phyloP scores from a whole-genome alignment of 2,329 filamentous ascomycete genomes.

The Aureobasidium sp. region DNA sequence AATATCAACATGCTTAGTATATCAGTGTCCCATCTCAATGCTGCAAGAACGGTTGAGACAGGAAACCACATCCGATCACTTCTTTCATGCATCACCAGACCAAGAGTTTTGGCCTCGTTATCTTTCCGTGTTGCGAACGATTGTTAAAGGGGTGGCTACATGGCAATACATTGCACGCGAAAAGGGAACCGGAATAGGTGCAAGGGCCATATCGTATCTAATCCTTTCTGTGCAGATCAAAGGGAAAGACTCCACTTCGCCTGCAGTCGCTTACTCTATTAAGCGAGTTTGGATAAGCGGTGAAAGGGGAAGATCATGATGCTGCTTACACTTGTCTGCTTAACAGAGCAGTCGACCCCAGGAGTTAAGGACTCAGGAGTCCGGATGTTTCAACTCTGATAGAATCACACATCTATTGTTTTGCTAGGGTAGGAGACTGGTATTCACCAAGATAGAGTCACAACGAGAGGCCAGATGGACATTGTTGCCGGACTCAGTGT shows the following conservation, averaged over 20 bases:
- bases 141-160: background rate
- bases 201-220: background rate
- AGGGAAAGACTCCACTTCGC: background rate
- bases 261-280: background rate
- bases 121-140: background rate
- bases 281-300: background rate
- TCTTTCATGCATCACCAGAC: background rate
- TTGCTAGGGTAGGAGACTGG: background rate
- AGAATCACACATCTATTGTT: too few relatives aligned
- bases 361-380: background rate
- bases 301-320: background rate
- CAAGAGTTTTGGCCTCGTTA: background rate
- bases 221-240: background rate
- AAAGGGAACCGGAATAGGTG: background rate
- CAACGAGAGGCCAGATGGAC: background rate
- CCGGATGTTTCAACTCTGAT: too few relatives aligned
- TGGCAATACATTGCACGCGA: background rate
- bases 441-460: background rate
- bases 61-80: background rate
- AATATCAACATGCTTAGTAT: too few relatives aligned
- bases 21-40: too few relatives aligned
- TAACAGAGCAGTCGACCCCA: too few relatives aligned
- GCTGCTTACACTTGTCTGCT: background rate
- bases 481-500: background rate
- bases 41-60: background rate